A percentile compares a stretch with the other conserved stretches of the same genome.
phyloP scores from a whole-genome alignment of 805 yeast genomes.

The Nakazawaea anatomiae region DNA sequence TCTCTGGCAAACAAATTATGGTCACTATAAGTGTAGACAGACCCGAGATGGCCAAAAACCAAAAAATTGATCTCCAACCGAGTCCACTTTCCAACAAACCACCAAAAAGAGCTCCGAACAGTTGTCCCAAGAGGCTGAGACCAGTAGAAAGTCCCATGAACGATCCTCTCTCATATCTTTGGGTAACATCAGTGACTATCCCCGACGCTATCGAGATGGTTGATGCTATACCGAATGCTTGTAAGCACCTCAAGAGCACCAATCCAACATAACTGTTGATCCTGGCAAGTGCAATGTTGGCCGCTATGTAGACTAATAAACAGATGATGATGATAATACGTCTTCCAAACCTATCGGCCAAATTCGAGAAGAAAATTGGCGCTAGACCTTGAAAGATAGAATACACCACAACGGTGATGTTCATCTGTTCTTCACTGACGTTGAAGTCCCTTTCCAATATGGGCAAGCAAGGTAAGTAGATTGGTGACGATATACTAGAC shows the following conservation, averaged over 20 bases:
- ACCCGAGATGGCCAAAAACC: constrained; percentile 66
- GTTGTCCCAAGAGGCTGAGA: constrained; percentile 63
- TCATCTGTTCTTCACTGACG: constrained; percentile 51
- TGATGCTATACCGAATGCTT: constrained; percentile 74
- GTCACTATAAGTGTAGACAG: constrained; percentile 33
- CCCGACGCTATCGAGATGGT: constrained; percentile 68
- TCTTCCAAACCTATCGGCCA: constrained; percentile 70
- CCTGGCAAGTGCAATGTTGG: constrained; percentile 63
- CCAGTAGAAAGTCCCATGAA: constrained; percentile 64
- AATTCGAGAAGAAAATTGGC: constrained; percentile 62
- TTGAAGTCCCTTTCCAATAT: constrained; percentile 48
- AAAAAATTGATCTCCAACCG: constrained; percentile 75
- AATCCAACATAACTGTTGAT: constrained; percentile 53
- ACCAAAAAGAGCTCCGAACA: constrained; percentile 72
- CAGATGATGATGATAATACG: constrained; percentile 59
- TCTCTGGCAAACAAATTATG: constrained; percentile 59
- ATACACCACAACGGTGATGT: constrained; percentile 72
- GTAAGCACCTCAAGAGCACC: constrained; percentile 65
- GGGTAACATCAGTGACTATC: constrained; percentile 67
- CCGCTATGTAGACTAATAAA: constrained; percentile 47
- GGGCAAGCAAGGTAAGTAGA: constrained; percentile 74
- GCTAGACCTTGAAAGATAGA: constrained; percentile 70
- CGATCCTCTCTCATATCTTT: constrained; percentile 62
- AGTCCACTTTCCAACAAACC: constrained; percentile 44
- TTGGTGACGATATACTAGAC: constrained; percentile 68